Percentiles rank a stretch among this genome's conserved stretches.
Conservation (phyloP, 2,329 filamentous ascomycete genomes). For the Xylariaceae sp. region DNA sequence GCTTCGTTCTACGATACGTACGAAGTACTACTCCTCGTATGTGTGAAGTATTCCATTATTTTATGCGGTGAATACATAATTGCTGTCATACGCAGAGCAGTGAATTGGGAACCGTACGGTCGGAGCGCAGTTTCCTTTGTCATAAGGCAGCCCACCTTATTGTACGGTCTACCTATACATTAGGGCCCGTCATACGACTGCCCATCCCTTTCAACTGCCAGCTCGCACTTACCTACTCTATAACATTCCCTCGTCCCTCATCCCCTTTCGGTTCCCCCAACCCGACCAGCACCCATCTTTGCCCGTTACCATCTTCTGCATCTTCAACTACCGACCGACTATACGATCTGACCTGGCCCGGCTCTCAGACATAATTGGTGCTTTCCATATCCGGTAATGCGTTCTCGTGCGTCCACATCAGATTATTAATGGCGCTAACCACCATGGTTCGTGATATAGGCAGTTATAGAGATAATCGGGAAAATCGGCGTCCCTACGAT, state of each 20-base stretch:
- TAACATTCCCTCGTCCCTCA: background rate
- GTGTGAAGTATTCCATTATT: background rate
- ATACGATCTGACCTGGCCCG: background rate
- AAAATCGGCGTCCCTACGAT: background rate
- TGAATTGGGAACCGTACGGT: no score
- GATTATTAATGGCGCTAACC: constrained; percentile 4
- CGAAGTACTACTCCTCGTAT: no score
- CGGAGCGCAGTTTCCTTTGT: background rate
- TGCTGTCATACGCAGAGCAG: no score
- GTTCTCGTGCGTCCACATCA: constrained; percentile 2
- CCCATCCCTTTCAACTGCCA: background rate
- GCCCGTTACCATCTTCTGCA: background rate
- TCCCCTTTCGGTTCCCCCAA: background rate
- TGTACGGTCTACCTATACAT: background rate
- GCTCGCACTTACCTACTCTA: no score
- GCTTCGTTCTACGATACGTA: no score
- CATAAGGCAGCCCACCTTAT: background rate
- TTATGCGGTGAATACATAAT: background rate
- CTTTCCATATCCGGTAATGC: constrained; percentile 14
- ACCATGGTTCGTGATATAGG: background rate
- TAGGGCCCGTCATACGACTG: background rate
- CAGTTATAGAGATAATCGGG: background rate
- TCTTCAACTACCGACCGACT: background rate
- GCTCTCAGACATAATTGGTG: constrained; percentile 13
- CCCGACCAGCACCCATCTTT: background rate